Conservation (phyloP, 2,329 filamentous ascomycete genomes). For the Tolypocladium guangdongense region DNA sequence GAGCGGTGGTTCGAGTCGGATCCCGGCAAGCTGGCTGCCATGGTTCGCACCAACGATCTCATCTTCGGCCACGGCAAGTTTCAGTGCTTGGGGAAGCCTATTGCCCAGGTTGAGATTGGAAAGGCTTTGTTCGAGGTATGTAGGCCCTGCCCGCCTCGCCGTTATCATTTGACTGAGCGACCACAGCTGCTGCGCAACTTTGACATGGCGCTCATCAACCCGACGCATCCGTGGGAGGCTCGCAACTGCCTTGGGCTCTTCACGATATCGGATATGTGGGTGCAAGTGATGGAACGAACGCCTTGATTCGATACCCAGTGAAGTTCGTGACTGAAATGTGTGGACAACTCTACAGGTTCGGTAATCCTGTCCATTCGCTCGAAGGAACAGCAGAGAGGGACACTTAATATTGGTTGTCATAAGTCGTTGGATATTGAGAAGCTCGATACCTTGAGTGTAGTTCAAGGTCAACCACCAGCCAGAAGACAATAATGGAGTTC, state of each 20-base stretch:
- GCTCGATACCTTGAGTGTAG: neutral
- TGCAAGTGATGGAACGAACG: conserved; percentile 15
- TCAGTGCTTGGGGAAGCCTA: conserved; percentile 24
- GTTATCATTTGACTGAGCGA: neutral
- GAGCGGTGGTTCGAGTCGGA: conserved; percentile 24
- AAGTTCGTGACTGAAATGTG: neutral
- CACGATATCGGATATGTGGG: conserved; percentile 20
- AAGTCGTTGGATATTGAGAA: neutral
- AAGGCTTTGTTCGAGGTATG: conserved; percentile 30
- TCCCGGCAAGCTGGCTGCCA: conserved; percentile 13
- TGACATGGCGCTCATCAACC: conserved; percentile 15
- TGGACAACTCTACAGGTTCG: neutral
- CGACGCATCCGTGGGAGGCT: conserved; percentile 14
- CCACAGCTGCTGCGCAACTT: conserved; percentile 17
- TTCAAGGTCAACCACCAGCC: neutral
- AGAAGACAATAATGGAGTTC: neutral
- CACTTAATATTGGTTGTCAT: too few species aligned
- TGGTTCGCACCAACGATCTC: conserved; percentile 22
- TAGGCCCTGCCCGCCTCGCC: neutral
- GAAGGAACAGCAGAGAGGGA: neutral
- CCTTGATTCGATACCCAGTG: neutral
- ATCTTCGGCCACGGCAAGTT: conserved; percentile 28
- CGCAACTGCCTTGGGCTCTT: conserved; percentile 17
- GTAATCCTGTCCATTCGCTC: neutral
- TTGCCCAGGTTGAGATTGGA: conserved; percentile 26